A percentile compares a stretch with the other conserved stretches of the same genome.
These are phyloP conservation scores for Corchorus capsularis DNA, from an alignment of 345 rosid genomes.

Conservation along the genomic window DNA sequence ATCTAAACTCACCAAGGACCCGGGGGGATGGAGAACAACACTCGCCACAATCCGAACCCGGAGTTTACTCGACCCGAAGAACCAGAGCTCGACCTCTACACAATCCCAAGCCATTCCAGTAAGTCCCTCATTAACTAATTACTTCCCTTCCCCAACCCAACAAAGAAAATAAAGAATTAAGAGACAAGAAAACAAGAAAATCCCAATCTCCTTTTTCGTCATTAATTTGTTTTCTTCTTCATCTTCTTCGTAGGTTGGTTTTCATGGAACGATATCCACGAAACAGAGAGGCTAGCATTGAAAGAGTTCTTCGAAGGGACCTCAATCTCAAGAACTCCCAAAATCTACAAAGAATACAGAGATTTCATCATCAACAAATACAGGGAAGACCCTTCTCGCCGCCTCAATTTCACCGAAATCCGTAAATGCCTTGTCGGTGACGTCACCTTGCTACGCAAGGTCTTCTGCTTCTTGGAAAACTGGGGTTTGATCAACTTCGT, in stretches of 20 bases:
- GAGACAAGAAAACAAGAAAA: not conserved
- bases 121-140: constrained; percentile 25
- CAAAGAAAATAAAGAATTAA: not conserved
- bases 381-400: constrained; percentile 72
- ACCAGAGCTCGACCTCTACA: constrained; percentile 68
- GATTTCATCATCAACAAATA: constrained; percentile 90
- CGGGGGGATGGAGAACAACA: constrained; percentile 32
- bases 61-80: constrained; percentile 38
- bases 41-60: constrained; percentile 42
- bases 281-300: constrained; percentile 67
- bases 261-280: constrained; percentile 91
- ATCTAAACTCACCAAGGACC: constrained; percentile 2
- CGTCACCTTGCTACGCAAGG: constrained; percentile 74
- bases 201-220: not conserved
- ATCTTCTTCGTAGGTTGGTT: constrained; percentile 65
- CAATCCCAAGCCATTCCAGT: constrained; percentile 80
- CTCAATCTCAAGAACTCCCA: constrained; percentile 86
- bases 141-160: not conserved
- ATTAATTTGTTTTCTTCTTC: not conserved
- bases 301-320: constrained; percentile 81
- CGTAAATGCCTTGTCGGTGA: constrained; percentile 84
- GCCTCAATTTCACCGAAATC: constrained; percentile 75
- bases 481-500: constrained; percentile 86
- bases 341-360: constrained; percentile 87
- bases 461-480: constrained; percentile 62